phyloP scores from a whole-genome alignment of 1,284 basidiomycete species.

The Apiotrichum laibachii region DNA sequence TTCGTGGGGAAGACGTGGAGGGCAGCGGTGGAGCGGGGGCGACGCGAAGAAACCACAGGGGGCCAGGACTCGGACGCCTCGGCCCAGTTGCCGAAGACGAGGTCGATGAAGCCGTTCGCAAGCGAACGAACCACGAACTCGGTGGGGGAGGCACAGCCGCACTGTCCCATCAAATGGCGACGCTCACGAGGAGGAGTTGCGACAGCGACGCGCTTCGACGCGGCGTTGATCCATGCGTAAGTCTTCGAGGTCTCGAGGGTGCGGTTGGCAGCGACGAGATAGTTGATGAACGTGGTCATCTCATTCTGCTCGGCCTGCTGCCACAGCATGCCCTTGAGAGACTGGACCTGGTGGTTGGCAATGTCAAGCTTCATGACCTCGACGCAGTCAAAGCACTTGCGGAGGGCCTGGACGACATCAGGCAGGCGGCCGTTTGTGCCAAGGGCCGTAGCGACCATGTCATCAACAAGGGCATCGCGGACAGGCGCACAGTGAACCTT shows the following conservation, averaged over 20 bases:
- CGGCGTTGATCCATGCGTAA: slow-evolving; percentile 35
- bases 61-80: slow-evolving; percentile 45
- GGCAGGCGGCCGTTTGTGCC: slow-evolving; percentile 49
- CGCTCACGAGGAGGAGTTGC: slow-evolving; percentile 24
- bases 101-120: slow-evolving; percentile 65
- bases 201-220: slow-evolving; percentile 36
- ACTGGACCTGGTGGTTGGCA: slow-evolving; percentile 89
- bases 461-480: slow-evolving; percentile 77
- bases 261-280: slow-evolving; percentile 28
- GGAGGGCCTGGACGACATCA: slow-evolving; percentile 70
- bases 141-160: slow-evolving; percentile 24
- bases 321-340: slow-evolving; percentile 77
- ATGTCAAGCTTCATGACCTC: slow-evolving; percentile 97
- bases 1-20: slow-evolving; percentile 52
- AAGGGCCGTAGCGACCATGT: slow-evolving; percentile 69
- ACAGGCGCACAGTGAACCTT: slow-evolving; percentile 92
- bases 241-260: slow-evolving; percentile 32
- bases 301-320: slow-evolving; percentile 78
- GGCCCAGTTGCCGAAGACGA: slow-evolving; percentile 57
- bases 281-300: slow-evolving; percentile 63
- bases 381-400: slow-evolving; percentile 83
- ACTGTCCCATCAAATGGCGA: slow-evolving; percentile 33
- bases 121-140: slow-evolving; percentile 55
- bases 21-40: slow-evolving; percentile 42
- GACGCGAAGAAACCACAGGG: slow-evolving; percentile 37